phyloP scores from a whole-genome alignment of 2,329 filamentous ascomycete species.

The Coniochaeta sp. region DNA sequence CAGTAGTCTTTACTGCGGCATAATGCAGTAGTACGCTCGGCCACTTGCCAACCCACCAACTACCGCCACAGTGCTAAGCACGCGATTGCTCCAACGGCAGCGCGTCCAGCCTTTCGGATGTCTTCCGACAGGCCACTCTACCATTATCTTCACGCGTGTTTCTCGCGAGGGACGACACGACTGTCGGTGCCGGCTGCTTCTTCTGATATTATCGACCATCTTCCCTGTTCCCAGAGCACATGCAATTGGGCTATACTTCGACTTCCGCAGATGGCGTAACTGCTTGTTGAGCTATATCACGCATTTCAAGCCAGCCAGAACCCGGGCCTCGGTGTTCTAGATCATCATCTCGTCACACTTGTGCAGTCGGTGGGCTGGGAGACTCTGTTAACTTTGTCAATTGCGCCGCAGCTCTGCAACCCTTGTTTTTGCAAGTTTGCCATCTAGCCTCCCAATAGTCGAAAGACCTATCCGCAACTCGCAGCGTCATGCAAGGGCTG shows the following conservation, averaged over 20 bases:
- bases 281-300: neutral
- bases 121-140: neutral
- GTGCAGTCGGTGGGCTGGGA: neutral
- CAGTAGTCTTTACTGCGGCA: too few relatives aligned
- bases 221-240: neutral
- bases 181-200: neutral
- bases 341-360: neutral
- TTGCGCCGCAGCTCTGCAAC: neutral
- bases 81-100: neutral
- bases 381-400: neutral
- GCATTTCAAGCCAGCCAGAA: neutral
- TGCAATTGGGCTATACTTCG: neutral
- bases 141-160: neutral
- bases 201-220: neutral
- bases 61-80: neutral
- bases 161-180: neutral
- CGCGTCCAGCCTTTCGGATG: neutral
- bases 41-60: too few relatives aligned
- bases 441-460: neutral
- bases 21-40: too few relatives aligned
- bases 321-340: neutral
- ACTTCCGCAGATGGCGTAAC: neutral
- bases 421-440: neutral
- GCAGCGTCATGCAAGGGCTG: neutral
- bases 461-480: neutral